A percentile compares a stretch with the other conserved stretches of the same genome.
These are phyloP conservation scores for Lagenidium giganteum DNA, from an alignment of 352 stramenopile genomes.

Conservation along the genomic window DNA sequence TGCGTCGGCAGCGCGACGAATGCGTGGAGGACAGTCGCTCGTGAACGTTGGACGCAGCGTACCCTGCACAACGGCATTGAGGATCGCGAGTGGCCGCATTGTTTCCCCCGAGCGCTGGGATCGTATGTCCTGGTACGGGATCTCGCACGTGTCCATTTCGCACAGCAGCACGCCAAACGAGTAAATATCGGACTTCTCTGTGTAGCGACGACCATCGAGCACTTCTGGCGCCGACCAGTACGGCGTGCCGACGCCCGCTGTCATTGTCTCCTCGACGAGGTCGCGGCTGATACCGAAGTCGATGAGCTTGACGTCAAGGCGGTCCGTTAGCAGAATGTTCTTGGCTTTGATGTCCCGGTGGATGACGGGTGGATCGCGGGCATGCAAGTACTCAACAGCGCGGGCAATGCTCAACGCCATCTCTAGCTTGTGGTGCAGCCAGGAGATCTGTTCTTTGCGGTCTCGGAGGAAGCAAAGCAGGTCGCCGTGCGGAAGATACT, in stretches of 20 bases:
- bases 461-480: conserved; percentile 35
- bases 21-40: too few relatives aligned
- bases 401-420: too few relatives aligned
- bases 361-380: too few relatives aligned
- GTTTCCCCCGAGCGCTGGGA: conserved; percentile 1
- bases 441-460: conserved; percentile 22
- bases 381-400: too few relatives aligned
- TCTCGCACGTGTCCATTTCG: conserved; percentile 33
- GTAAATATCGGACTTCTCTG: conserved; percentile 32
- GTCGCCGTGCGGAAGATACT: conserved; percentile 59
- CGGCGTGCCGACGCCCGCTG: conserved; percentile 9
- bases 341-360: too few relatives aligned
- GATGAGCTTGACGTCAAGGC: too few relatives aligned
- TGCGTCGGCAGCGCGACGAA: too few relatives aligned
- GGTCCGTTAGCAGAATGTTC: too few relatives aligned
- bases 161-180: conserved; percentile 41
- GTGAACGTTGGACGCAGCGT: too few relatives aligned
- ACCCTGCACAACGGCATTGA: conserved; percentile 39
- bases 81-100: conserved; percentile 23
- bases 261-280: conserved; percentile 7
- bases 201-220: background rate
- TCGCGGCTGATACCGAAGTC: too few relatives aligned
- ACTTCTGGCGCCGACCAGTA: background rate
- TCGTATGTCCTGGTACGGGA: conserved; percentile 11
- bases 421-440: too few relatives aligned